Evolutionary conservation across 2,329 filamentous ascomycete genomes (phyloP).

Genomic region (Cephalotrichum gorgonifer): DNA sequence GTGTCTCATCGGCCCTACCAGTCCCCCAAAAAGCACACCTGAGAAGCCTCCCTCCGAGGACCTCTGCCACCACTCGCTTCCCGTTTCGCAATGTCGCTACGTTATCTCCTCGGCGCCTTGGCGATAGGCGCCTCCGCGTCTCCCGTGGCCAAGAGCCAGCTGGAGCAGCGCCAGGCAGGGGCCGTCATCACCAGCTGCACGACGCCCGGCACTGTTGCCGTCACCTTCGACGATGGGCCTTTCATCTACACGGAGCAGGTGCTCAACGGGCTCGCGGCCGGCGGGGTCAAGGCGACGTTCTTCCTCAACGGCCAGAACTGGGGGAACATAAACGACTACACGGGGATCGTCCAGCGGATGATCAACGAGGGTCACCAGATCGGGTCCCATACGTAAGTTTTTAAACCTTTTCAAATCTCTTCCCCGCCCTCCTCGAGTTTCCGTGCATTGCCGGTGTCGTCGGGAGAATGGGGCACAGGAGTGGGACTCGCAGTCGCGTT

Average conservation of each 20-base stretch:
- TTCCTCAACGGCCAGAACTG: constrained; percentile 24
- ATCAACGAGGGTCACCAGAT: constrained; percentile 46
- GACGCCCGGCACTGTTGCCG: constrained; percentile 24
- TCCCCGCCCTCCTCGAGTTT: no score
- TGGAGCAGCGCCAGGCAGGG: neutral
- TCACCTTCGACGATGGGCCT: constrained; percentile 38
- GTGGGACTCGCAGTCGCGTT: constrained; percentile 12
- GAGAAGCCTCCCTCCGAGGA: no score
- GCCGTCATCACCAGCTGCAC: constrained; percentile 13
- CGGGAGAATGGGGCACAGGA: no score
- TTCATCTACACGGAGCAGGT: constrained; percentile 28
- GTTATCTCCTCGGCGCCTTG: neutral
- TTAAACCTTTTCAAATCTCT: constrained; percentile 9
- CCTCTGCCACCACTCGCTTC: no score
- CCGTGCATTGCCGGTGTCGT: no score
- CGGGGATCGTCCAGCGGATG: constrained; percentile 29
- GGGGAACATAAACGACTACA: constrained; percentile 15
- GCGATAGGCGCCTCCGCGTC: neutral
- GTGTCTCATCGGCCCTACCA: no score
- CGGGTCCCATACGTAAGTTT: constrained; percentile 36
- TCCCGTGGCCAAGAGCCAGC: neutral
- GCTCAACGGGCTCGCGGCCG: constrained; percentile 23
- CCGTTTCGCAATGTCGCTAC: no score
- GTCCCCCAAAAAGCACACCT: no score
- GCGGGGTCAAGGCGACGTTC: constrained; percentile 25